Conservation (phyloP, 106 monocot species). For the Hemerocallis citrina region DNA sequence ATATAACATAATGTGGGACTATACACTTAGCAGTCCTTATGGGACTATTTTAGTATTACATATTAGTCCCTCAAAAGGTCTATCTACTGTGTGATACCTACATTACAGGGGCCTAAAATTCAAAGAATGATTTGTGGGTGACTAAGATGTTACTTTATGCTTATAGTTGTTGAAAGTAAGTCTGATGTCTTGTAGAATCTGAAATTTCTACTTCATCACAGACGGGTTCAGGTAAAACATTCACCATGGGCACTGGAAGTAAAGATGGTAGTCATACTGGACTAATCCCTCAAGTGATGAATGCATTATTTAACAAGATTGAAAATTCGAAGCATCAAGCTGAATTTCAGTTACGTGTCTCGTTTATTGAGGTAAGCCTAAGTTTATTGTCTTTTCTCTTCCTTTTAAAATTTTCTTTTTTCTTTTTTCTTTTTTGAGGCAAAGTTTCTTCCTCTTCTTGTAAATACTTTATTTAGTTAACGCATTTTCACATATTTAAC, state of each 20-base stretch:
- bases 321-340: constrained; percentile 61
- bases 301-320: constrained; percentile 70
- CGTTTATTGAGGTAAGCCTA: constrained; percentile 83
- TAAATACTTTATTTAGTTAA: background rate
- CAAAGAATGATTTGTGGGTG: too few relatives aligned
- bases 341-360: constrained; percentile 90
- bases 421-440: too few relatives aligned
- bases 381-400: too few relatives aligned
- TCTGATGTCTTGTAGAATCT: constrained; percentile 13
- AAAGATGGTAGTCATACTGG: constrained; percentile 63
- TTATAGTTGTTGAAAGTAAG: background rate
- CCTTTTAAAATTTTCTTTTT: too few relatives aligned
- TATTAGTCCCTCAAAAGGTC: too few relatives aligned
- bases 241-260: constrained; percentile 92
- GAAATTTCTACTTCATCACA: constrained; percentile 21
- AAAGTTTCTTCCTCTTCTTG: too few relatives aligned
- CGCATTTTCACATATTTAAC: constrained; percentile 1
- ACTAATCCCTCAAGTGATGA: constrained; percentile 86
- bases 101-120: too few relatives aligned
- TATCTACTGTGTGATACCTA: too few relatives aligned
- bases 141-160: background rate
- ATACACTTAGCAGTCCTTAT: too few relatives aligned
- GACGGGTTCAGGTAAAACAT: constrained; percentile 99
- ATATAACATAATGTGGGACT: too few relatives aligned
- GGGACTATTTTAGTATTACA: too few relatives aligned